These are phyloP conservation scores for Exserohilum rostratum DNA, from an alignment of 2,329 filamentous ascomycete species.

Conservation along the genomic window DNA sequence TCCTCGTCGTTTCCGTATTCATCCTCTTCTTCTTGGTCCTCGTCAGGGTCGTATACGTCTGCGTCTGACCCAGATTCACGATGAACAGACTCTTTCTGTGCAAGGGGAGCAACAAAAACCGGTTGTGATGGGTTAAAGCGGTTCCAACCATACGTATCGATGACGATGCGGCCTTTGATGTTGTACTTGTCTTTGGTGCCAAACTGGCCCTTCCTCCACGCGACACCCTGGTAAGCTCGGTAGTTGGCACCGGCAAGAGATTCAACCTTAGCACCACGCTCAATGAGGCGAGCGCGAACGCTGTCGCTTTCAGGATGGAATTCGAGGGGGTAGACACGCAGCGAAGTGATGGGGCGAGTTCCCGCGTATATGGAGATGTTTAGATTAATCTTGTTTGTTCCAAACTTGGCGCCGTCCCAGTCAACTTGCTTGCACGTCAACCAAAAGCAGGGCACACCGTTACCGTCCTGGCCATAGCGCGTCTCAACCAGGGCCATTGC, in stretches of 20 bases:
- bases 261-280: conserved; percentile 56
- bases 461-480: conserved; percentile 41
- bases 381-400: conserved; percentile 37
- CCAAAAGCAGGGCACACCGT: conserved; percentile 48
- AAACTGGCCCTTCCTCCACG: conserved; percentile 45
- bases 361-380: conserved; percentile 44
- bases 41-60: conserved; percentile 1
- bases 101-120: conserved; percentile 48
- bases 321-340: conserved; percentile 53
- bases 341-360: conserved; percentile 50
- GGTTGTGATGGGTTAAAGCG: conserved; percentile 53
- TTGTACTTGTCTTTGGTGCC: conserved; percentile 50
- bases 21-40: conserved; percentile 16
- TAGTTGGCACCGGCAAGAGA: conserved; percentile 57
- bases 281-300: conserved; percentile 50
- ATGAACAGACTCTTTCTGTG: conserved; percentile 32
- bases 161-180: conserved; percentile 57
- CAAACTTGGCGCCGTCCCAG: conserved; percentile 48
- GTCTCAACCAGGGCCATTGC: conserved; percentile 39
- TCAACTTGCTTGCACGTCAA: conserved; percentile 46
- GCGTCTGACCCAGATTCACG: not conserved
- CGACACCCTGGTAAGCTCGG: conserved; percentile 56
- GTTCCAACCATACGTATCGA: conserved; percentile 61
- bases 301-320: conserved; percentile 51
- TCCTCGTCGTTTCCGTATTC: conserved; percentile 3